Base-by-base conservation (phyloP, 2,329 filamentous ascomycete genomes). In the Hymenoscyphus occultus region DNA sequence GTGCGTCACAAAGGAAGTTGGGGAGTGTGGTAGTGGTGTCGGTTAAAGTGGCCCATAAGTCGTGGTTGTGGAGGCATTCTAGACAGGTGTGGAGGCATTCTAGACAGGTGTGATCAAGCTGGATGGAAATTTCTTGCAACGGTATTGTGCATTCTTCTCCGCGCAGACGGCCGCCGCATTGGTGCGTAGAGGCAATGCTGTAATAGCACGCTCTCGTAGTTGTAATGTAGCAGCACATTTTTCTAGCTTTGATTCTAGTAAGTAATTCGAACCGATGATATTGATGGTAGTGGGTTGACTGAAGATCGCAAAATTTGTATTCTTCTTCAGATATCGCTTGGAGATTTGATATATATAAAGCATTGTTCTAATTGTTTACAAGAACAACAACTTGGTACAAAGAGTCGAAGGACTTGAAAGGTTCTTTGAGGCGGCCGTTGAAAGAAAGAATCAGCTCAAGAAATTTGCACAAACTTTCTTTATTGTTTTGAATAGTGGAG, bases 141-240 rank as follows among this genome's bases (percentile, higher is more conserved):
- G n/a, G n/a, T 10, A 51, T 22, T 19, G 45, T 22, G 22, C 19
- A 51, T 22, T 16, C 22, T 9, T n/a, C 45, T 3, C n/a, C 3
- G 19, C 7, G 10, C 10, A 51, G n/a, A 22, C 5, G 45, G 3
- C 19, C 45, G n/a, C 45, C 6, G 19, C 19, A 51, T 51, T 51
- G n/a, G 19, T 51, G n/a, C 12, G n/a, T 51, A 19, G 5, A 22
- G 19, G 45, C 12, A 22, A n/a, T 51, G n/a, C 45, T 51, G 22
- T 51, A 19, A 10, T 22, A 4, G n/a, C 45, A 51, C 12, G 45
- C 45, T 51, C 45, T 16, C 2, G 19, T 51, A 3, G 22, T 51
- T 51, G 45, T 51, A 12, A 51, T 51, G 45, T 51, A 9, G 45
- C 22, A 51, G 22, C 45, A 51, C 45, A 51, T 51, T 51, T 51